Evolutionary conservation across 2,329 filamentous ascomycete genomes (phyloP).

Genomic region (Neonectria punicea): DNA sequence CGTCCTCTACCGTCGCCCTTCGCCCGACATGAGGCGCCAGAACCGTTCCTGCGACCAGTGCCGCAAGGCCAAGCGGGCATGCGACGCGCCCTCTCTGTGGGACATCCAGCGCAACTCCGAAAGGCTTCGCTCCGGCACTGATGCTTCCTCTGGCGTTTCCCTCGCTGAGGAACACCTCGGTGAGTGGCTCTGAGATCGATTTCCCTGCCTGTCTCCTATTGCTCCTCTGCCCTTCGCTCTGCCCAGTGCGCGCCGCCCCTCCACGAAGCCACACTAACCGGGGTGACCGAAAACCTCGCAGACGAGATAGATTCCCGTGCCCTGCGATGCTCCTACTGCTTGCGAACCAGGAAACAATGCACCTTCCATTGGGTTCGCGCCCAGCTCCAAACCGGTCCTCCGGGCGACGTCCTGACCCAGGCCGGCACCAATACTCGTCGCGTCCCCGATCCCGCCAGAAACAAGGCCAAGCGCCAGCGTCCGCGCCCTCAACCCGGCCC

Average conservation of each 20-base stretch:
- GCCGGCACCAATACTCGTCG: constrained; percentile 34
- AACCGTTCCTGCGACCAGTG: constrained; percentile 45
- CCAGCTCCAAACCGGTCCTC: constrained; percentile 41
- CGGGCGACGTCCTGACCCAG: constrained; percentile 32
- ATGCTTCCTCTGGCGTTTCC: constrained; percentile 35
- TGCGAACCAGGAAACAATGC: constrained; percentile 43
- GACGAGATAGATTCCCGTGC: constrained; percentile 44
- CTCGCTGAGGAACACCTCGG: constrained; percentile 43
- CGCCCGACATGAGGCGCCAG: constrained; percentile 41
- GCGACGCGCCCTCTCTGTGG: constrained; percentile 44
- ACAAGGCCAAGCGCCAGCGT: constrained; percentile 43
- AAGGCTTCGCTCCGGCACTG: constrained; percentile 36
- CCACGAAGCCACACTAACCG: constrained; percentile 38
- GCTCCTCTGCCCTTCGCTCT: constrained; percentile 18
- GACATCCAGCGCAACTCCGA: constrained; percentile 43
- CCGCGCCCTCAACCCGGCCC: constrained; percentile 40
- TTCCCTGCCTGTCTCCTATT: neutral
- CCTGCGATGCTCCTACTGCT: constrained; percentile 43
- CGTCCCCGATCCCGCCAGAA: constrained; percentile 39
- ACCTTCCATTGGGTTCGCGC: constrained; percentile 44
- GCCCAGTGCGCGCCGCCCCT: constrained; percentile 28
- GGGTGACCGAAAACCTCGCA: constrained; percentile 33
- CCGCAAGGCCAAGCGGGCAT: constrained; percentile 44
- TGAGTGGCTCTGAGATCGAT: constrained; percentile 30
- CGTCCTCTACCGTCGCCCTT: constrained; percentile 3